Conservation (phyloP, 768 basidiomycete species). For the Termitomyces sp. region DNA sequence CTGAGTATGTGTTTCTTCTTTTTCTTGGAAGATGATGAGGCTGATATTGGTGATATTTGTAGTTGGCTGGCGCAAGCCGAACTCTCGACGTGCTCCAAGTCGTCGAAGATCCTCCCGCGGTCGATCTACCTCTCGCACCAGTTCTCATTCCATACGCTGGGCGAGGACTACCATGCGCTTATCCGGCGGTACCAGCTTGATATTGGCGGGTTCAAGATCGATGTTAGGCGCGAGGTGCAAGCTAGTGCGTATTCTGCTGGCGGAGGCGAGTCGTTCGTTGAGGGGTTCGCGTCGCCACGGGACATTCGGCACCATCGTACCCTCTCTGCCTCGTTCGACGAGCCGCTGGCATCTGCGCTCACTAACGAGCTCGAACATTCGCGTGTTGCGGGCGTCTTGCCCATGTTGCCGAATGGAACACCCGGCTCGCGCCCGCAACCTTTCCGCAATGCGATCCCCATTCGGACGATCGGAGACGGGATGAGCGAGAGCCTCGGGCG, state of each 20-base stretch:
- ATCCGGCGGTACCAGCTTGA: slow-evolving; percentile 62
- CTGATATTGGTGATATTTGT: slow-evolving; percentile 8
- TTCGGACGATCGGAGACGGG: slow-evolving; percentile 50
- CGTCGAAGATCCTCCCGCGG: slow-evolving; percentile 59
- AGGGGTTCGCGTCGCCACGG: slow-evolving; percentile 42
- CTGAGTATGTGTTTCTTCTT: too few species aligned
- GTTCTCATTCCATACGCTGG: slow-evolving; percentile 74
- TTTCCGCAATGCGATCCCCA: slow-evolving; percentile 52
- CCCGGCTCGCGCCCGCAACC: slow-evolving; percentile 34
- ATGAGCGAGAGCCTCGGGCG: slow-evolving; percentile 61
- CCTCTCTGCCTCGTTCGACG: slow-evolving; percentile 65
- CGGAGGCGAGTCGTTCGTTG: slow-evolving; percentile 47
- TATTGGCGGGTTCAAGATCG: slow-evolving; percentile 53
- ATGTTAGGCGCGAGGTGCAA: slow-evolving; percentile 71
- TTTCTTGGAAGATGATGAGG: background rate
- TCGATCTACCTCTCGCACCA: slow-evolving; percentile 84
- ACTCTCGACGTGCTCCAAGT: slow-evolving; percentile 67
- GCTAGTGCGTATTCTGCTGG: slow-evolving; percentile 47
- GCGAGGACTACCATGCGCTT: slow-evolving; percentile 79
- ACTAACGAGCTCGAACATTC: slow-evolving; percentile 54
- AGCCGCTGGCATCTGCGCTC: slow-evolving; percentile 74
- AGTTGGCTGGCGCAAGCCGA: slow-evolving; percentile 81
- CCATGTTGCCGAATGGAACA: slow-evolving; percentile 78
- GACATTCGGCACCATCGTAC: slow-evolving; percentile 31
- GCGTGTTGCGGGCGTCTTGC: slow-evolving; percentile 47